Percentiles rank a stretch among this genome's conserved stretches.
Evolutionary conservation across 2,329 filamentous ascomycete genomes (phyloP).

Genomic region (Colletotrichum sidae): DNA sequence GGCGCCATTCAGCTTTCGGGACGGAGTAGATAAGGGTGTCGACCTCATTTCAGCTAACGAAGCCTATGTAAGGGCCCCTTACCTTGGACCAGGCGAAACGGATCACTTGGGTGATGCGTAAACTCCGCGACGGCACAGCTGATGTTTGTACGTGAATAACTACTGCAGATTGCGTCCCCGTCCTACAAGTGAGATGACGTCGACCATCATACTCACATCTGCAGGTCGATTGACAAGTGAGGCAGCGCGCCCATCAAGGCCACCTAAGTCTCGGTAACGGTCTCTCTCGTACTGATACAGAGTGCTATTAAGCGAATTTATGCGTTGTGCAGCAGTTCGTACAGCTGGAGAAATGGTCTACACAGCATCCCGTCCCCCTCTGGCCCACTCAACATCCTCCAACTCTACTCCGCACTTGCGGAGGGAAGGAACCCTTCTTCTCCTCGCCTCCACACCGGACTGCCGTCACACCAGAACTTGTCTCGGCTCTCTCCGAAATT

Average conservation of each 20-base stretch:
- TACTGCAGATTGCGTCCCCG: too few species aligned
- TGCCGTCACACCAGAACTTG: slow-evolving; percentile 4
- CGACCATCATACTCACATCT: too few species aligned
- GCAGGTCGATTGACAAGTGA: too few species aligned
- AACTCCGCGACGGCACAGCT: too few species aligned
- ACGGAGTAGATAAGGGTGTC: slow-evolving; percentile 26
- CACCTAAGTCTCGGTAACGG: too few species aligned
- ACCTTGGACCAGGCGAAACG: slow-evolving; percentile 13
- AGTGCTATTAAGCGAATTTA: too few species aligned
- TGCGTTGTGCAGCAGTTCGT: background rate
- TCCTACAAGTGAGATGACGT: too few species aligned
- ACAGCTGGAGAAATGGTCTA: slow-evolving; percentile 23
- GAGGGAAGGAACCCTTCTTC: slow-evolving; percentile 23
- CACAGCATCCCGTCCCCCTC: slow-evolving; percentile 5
- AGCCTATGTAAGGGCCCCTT: slow-evolving; percentile 27
- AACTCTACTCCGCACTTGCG: slow-evolving; percentile 34
- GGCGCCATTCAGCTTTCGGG: slow-evolving; percentile 1
- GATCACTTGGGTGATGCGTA: too few species aligned
- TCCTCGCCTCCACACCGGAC: slow-evolving; percentile 21
- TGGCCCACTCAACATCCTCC: slow-evolving; percentile 26
- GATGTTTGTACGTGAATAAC: too few species aligned
- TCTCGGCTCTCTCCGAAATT: slow-evolving; percentile 28
- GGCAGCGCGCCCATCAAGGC: too few species aligned
- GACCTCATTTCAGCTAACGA: slow-evolving; percentile 26
- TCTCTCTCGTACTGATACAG: too few species aligned